These are phyloP conservation scores for Monosporozyma servazzii DNA, from an alignment of 805 yeast species.

Conservation along the genomic window DNA sequence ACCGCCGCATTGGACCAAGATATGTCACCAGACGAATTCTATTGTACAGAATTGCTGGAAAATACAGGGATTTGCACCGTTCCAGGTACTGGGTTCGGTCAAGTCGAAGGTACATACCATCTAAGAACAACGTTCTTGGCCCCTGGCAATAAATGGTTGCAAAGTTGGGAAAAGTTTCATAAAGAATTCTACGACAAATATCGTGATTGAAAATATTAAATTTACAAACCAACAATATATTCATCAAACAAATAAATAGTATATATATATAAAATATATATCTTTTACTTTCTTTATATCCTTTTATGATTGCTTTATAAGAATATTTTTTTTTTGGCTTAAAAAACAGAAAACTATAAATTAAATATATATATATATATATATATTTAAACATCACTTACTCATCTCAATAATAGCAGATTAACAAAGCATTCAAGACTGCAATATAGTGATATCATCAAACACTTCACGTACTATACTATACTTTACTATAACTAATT, in stretches of 20 bases:
- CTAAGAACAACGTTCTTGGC: constrained; percentile 95
- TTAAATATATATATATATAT: too few relatives aligned
- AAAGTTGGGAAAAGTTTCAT: constrained; percentile 73
- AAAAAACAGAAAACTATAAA: too few relatives aligned
- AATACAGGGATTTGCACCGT: constrained; percentile 92
- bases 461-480: too few relatives aligned
- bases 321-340: too few relatives aligned
- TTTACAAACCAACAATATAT: background rate
- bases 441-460: too few relatives aligned
- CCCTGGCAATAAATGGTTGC: constrained; percentile 87
- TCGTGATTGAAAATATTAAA: constrained; percentile 29
- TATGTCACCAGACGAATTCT: constrained; percentile 72
- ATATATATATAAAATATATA: too few relatives aligned
- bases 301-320: too few relatives aligned
- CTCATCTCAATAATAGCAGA: too few relatives aligned
- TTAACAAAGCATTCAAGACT: too few relatives aligned
- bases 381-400: too few relatives aligned
- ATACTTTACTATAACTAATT: background rate
- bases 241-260: too few relatives aligned
- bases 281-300: too few relatives aligned
- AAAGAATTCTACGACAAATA: constrained; percentile 54
- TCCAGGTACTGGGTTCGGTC: constrained; percentile 97
- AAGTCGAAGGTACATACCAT: constrained; percentile 80
- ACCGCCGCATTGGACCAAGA: constrained; percentile 48
- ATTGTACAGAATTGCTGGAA: constrained; percentile 77